Base-by-base conservation (phyloP, 2,329 filamentous ascomycete species). In the Trichothecium sympodiale region DNA sequence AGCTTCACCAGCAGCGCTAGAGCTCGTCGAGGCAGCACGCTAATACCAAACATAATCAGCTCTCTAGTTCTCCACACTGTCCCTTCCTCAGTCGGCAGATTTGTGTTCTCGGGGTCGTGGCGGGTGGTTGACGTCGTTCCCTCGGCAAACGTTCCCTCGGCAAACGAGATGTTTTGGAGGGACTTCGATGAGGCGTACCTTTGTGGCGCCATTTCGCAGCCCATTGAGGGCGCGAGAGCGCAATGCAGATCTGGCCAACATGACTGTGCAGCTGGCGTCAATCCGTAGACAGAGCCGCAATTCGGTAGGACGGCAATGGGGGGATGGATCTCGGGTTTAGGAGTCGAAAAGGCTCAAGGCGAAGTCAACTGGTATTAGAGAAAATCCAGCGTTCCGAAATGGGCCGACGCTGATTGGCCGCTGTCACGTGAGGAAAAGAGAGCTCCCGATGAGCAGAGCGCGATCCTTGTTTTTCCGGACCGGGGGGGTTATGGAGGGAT, bases 161-260 rank as follows among this genome's bases (percentile, higher is more conserved):
- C 46, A 54, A 52, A 48, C 33, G 31, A 17, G 38, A 35, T 33
- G 32, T 34, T 51, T 59, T 12, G 38, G 34, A 35, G 45, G 40
- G 43, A 33, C 40, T 41, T 44, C 44, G 48, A 46, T 53, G 38
- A 46, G 43, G 53, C 48, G 48, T 78, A 85, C 86, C 80, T 80
- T 84, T 57, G 79, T 69, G 55, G 79, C 71, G 64, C 75, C 73
- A 71, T 81, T 82, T 69, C 78, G 72, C 56, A 80, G 75, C 64
- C 79, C 72, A 71, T 80, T 82, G 71, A 87, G 74, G 58, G 81
- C 74, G 77, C 87, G 87, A 77, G 83, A 79, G 73, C 86, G 86
- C 74, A 93, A 69, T 69, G 78, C 78, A 67, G 87, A 86, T 75
- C 87, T 83, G 70, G 85, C 83, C 76, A 95, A 80, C 89, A 96